Evolutionary conservation across 139 green algal genomes (phyloP).

Genomic region (Chlamydomonas sphaeroides): DNA sequence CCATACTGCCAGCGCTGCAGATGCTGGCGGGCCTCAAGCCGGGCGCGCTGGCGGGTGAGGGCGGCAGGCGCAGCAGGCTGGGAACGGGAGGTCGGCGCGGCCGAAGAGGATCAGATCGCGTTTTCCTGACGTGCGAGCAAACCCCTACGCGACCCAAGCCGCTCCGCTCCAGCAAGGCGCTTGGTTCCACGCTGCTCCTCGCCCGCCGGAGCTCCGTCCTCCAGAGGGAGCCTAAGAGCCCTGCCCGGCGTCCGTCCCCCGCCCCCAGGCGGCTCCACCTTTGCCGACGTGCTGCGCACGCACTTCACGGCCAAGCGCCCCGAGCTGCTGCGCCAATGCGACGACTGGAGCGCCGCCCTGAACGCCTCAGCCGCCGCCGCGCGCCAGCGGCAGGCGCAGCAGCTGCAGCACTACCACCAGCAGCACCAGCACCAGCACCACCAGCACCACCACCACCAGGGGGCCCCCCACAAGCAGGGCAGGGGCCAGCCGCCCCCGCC

Average conservation of each 20-base stretch:
- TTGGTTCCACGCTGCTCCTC: no score
- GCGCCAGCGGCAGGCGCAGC: not conserved
- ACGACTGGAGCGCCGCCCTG: not conserved
- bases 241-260: no score
- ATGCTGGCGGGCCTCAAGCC: not conserved
- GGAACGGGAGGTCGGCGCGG: not conserved
- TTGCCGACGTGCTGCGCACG: conserved; percentile 6
- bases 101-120: accelerated
- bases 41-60: not conserved
- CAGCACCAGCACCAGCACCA: no score
- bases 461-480: no score
- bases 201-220: no score
- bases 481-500: no score
- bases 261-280: conserved; percentile 14
- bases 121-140: not conserved
- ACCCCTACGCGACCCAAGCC: no score
- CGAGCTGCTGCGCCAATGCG: conserved; percentile 1
- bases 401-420: no score
- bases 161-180: not conserved
- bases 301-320: conserved; percentile 9
- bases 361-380: not conserved
- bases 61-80: no score
- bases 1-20: conserved; percentile 31
- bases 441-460: no score
- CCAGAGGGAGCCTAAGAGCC: no score